phyloP scores from a whole-genome alignment of 2,329 filamentous ascomycete genomes.

The Ceratocystis albifundus region DNA sequence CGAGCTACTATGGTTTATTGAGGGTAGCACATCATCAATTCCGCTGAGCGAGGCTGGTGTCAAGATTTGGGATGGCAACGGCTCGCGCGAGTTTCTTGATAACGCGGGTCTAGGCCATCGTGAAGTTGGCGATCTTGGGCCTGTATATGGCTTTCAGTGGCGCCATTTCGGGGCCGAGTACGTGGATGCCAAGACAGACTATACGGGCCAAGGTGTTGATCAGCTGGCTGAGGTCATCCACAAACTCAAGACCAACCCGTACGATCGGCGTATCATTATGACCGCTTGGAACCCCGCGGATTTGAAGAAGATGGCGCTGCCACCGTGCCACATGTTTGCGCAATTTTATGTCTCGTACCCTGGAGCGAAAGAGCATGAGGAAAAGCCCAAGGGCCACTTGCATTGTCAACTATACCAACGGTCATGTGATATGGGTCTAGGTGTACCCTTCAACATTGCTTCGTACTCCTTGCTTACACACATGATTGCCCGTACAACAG shows the following conservation, averaged over 20 bases:
- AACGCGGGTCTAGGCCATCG: slow-evolving; percentile 69
- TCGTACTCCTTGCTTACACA: slow-evolving; percentile 88
- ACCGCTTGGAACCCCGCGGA: slow-evolving; percentile 90
- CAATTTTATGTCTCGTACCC: slow-evolving; percentile 87
- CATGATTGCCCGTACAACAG: slow-evolving; percentile 82
- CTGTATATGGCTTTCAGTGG: slow-evolving; percentile 98
- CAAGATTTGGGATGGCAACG: slow-evolving; percentile 98
- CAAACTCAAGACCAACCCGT: slow-evolving; percentile 72
- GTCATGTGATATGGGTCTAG: slow-evolving; percentile 92
- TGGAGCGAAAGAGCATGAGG: slow-evolving; percentile 27
- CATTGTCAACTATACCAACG: slow-evolving; percentile 89
- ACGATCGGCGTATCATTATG: slow-evolving; percentile 81
- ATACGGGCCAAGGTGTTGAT: slow-evolving; percentile 79
- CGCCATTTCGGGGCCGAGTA: slow-evolving; percentile 94
- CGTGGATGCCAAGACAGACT: slow-evolving; percentile 64
- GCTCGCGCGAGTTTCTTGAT: slow-evolving; percentile 81
- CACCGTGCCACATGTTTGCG: slow-evolving; percentile 95
- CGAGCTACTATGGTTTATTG: slow-evolving; percentile 93
- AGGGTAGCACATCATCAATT: slow-evolving; percentile 67
- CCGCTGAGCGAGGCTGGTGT: slow-evolving; percentile 68
- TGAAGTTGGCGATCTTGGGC: slow-evolving; percentile 78
- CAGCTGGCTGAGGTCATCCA: slow-evolving; percentile 83
- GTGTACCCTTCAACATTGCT: slow-evolving; percentile 96
- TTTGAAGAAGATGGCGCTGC: slow-evolving; percentile 75
- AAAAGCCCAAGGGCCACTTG: slow-evolving; percentile 54